Conservation (phyloP, 495 filamentous ascomycete species). For the Penicillium angulare region DNA sequence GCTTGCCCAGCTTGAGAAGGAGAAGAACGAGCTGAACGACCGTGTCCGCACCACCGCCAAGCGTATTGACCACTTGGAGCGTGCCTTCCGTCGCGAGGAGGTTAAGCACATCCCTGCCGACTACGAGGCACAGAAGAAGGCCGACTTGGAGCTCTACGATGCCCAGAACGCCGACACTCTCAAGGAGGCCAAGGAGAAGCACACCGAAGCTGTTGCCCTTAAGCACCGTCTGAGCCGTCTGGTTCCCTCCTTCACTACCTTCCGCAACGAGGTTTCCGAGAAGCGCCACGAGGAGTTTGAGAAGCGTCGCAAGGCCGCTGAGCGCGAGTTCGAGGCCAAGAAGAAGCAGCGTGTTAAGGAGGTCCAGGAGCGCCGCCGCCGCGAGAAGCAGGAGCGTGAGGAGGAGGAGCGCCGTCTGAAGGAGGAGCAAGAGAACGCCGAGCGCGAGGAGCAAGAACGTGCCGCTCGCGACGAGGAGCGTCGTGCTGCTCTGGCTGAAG, state of each 20-base stretch:
- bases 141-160: slow-evolving; percentile 79
- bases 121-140: slow-evolving; percentile 79
- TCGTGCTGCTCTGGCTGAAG: slow-evolving; percentile 57
- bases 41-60: slow-evolving; percentile 88
- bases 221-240: slow-evolving; percentile 87
- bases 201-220: slow-evolving; percentile 83
- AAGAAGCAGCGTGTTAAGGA: slow-evolving; percentile 85
- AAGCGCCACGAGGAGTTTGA: slow-evolving; percentile 94
- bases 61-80: slow-evolving; percentile 95
- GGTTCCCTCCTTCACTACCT: slow-evolving; percentile 75
- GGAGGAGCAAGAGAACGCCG: slow-evolving; percentile 83
- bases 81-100: slow-evolving; percentile 93
- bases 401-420: slow-evolving; percentile 68
- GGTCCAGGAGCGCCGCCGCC: slow-evolving; percentile 64
- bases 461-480: slow-evolving; percentile 69
- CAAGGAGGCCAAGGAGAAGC: slow-evolving; percentile 77
- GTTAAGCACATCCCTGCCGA: slow-evolving; percentile 86
- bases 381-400: slow-evolving; percentile 78
- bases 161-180: slow-evolving; percentile 70
- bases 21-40: slow-evolving; percentile 92
- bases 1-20: slow-evolving; percentile 90
- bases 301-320: slow-evolving; percentile 81
- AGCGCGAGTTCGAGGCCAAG: slow-evolving; percentile 85
- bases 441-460: slow-evolving; percentile 80
- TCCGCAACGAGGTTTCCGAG: slow-evolving; percentile 74